Conservation (phyloP, 2,329 filamentous ascomycete species). For the Colletotrichum sp. region DNA sequence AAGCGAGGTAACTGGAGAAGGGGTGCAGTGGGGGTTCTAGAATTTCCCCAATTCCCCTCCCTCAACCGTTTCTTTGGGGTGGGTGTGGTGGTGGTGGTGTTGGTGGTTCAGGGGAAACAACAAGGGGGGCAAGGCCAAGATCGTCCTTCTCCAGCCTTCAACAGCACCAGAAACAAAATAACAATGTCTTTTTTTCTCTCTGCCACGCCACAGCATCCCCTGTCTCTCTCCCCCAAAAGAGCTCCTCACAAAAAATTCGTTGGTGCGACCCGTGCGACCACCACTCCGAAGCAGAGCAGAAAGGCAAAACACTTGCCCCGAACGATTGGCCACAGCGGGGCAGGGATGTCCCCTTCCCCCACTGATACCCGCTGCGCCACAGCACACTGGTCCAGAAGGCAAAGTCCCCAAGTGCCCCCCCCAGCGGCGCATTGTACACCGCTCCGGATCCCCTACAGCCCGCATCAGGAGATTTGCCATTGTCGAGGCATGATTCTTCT, state of each 20-base stretch:
- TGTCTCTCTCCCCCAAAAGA: not conserved
- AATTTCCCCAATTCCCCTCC: slow-evolving; percentile 6
- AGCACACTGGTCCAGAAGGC: not conserved
- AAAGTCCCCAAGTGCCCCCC: not conserved
- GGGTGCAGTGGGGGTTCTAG: not conserved
- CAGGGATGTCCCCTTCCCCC: slow-evolving; percentile 1
- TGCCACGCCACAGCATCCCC: not conserved
- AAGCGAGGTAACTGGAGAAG: not conserved
- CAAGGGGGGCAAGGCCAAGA: not conserved
- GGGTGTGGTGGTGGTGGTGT: not conserved
- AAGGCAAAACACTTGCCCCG: not conserved
- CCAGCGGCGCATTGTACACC: slow-evolving; percentile 1
- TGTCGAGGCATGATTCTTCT: slow-evolving; percentile 17
- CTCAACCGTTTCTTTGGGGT: not conserved
- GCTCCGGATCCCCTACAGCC: slow-evolving; percentile 5
- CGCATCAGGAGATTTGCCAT: slow-evolving; percentile 22
- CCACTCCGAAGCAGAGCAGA: not conserved
- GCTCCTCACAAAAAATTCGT: not conserved
- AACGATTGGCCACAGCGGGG: slow-evolving; percentile 19
- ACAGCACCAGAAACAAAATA: not conserved
- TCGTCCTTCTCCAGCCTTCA: not conserved
- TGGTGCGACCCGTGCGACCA: not conserved
- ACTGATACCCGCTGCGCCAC: slow-evolving; percentile 21
- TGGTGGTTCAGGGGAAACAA: not conserved
- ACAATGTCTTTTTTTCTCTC: not conserved